Evolutionary conservation across 352 stramenopile species (phyloP).

Genomic region (Plasmopara halstedii): DNA sequence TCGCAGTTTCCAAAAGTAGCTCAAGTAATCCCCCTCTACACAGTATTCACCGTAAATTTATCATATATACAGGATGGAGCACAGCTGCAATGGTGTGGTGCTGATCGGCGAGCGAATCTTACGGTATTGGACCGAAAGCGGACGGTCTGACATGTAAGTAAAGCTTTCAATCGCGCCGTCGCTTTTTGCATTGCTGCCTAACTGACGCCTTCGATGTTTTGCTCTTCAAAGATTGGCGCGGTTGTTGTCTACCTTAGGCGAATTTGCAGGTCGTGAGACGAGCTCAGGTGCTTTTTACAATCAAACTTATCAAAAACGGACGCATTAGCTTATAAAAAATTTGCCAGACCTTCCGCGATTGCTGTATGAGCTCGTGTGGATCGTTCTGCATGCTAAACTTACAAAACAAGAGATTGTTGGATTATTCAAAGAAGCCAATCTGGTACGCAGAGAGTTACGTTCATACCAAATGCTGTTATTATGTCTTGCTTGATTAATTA

Average conservation of each 20-base stretch:
- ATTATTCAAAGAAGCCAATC: conserved; percentile 56
- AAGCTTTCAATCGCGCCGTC: background rate
- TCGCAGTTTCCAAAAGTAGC: background rate
- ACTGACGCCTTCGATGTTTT: conserved; percentile 4
- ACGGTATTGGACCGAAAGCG: conserved; percentile 58
- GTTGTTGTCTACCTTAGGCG: conserved; percentile 33
- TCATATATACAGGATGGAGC: conserved; percentile 26
- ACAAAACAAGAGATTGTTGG: conserved; percentile 61
- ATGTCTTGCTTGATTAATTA: background rate
- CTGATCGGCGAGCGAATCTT: conserved; percentile 52
- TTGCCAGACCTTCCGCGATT: conserved; percentile 43
- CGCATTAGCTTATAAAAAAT: background rate
- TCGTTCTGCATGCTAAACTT: conserved; percentile 62
- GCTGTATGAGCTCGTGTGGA: conserved; percentile 74
- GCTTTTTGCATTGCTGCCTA: background rate
- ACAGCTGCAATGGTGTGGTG: conserved; percentile 16
- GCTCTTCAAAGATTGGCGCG: conserved; percentile 24
- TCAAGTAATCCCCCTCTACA: conserved; percentile 2
- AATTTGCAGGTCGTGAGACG: conserved; percentile 16
- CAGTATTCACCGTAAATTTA: conserved; percentile 22
- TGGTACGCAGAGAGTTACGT: conserved; percentile 22
- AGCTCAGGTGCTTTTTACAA: conserved; percentile 22
- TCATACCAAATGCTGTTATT: background rate
- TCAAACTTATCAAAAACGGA: background rate
- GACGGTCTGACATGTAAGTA: conserved; percentile 48